Evolutionary conservation across 768 basidiomycete species (phyloP), one percentile per base, ranked within the genome.

Genomic region (Termitomyces sp.): DNA sequence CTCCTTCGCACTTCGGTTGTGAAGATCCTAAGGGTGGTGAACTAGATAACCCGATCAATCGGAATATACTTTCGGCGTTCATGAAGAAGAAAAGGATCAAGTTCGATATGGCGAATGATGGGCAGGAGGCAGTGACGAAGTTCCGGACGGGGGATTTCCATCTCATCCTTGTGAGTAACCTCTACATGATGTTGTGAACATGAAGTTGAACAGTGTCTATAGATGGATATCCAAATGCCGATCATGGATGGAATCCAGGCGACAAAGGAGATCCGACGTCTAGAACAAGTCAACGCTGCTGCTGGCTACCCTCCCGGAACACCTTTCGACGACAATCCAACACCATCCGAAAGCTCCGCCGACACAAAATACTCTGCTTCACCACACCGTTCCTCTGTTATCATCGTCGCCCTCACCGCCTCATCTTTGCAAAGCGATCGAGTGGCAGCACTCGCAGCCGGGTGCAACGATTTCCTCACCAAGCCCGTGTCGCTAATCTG

Each of bases 181-280:
- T 16, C 29, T 7, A n/a, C 32, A 22, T 36, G 31, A 36, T 36
- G 11, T 41, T 39, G n/a, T 41, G 18, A 22, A 33, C 36, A 18
- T n/a, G 35, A 29, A 22, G 57, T 33, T 52, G 56, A 41, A 60
- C 23, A 9, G 16, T 13, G n/a, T 32, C 27, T 56, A 3, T 60
- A 98, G 96, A 99, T 99, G 97, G 97, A 99, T 74, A 98, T 99
- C 51, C 96, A 98, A 72, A 94, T 99, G 84, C 97, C 97, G 9
- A 87, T 98, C 62, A 98, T 97, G 91, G 93, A 96, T 70, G 97
- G 97, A 32, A 97, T 98, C 46, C 85, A 92, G 66, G 97, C 97
- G 7, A 99, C 97, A 3, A 94, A 94, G 63, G 91, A 95, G 68
- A 99, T 99, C 55, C 81, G 97, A 49, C 82, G 85, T 51, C 70